phyloP scores from a whole-genome alignment of 371 early-diverging fungal species.

The Mortierella sp. region DNA sequence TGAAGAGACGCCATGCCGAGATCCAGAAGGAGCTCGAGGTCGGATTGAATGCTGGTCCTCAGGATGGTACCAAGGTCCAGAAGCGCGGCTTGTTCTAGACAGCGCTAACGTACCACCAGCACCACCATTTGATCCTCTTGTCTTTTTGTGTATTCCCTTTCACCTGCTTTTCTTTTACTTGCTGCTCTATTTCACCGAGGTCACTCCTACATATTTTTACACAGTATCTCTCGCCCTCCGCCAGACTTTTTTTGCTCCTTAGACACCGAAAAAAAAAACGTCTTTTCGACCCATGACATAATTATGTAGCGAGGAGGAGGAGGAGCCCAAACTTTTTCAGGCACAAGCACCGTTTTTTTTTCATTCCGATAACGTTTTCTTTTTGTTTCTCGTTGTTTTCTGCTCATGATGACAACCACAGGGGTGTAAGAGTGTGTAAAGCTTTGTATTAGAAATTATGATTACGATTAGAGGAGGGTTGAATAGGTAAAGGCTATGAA shows the following conservation, averaged over 20 bases:
- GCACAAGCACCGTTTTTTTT: not conserved
- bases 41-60: conserved; percentile 53
- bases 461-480: not conserved
- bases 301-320: not conserved
- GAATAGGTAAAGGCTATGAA: not conserved
- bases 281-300: not conserved
- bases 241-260: not conserved
- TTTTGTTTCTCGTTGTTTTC: not conserved
- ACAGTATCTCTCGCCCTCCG: not conserved
- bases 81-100: conserved; percentile 56
- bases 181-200: too few relatives aligned
- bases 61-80: conserved; percentile 56
- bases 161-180: not conserved
- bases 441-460: not conserved
- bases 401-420: not conserved
- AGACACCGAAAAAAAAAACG: not conserved
- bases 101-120: too few relatives aligned
- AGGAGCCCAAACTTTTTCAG: not conserved
- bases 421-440: not conserved
- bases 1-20: conserved; percentile 75
- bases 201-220: too few relatives aligned
- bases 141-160: not conserved
- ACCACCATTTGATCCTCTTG: too few relatives aligned
- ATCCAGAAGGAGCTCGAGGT: conserved; percentile 75
- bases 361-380: not conserved